Conservation (phyloP, 1,139 yeast species). For the Taphrina flavorubra region DNA sequence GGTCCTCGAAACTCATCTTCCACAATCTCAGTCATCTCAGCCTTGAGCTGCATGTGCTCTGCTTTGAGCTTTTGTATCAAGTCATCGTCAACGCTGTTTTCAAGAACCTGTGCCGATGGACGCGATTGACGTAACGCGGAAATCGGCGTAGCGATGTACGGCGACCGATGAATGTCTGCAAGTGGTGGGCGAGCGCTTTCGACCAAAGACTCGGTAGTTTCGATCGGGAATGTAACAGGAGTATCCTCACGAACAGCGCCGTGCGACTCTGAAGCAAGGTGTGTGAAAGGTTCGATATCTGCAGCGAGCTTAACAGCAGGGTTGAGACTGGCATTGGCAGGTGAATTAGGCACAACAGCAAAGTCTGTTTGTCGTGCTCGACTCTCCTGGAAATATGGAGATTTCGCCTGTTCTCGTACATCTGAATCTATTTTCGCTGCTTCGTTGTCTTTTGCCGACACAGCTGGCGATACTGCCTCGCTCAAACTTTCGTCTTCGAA, state of each 20-base stretch:
- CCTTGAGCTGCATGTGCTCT: conserved; percentile 21
- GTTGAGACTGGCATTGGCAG: background rate
- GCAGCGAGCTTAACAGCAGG: background rate
- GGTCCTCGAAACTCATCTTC: conserved; percentile 28
- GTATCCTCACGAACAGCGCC: conserved; percentile 2
- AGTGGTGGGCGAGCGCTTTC: background rate
- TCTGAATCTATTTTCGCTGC: background rate
- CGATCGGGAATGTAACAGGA: background rate
- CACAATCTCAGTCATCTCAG: conserved; percentile 27
- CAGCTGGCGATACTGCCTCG: background rate
- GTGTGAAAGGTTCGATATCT: background rate
- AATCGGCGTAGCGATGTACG: conserved; percentile 7
- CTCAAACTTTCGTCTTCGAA: conserved; percentile 11
- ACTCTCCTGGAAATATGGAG: conserved; percentile 2
- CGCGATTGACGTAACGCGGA: conserved; percentile 1
- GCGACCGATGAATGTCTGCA: background rate
- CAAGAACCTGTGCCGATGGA: background rate
- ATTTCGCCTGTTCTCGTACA: background rate
- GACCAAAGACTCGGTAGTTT: background rate
- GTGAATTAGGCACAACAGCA: conserved; percentile 10
- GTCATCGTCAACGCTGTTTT: background rate
- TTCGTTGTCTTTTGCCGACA: conserved; percentile 12
- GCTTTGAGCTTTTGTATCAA: conserved; percentile 6
- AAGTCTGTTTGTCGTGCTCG: background rate
- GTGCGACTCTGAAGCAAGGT: background rate